phyloP scores from a whole-genome alignment of 352 stramenopile species.

The Pythium chondricola region DNA sequence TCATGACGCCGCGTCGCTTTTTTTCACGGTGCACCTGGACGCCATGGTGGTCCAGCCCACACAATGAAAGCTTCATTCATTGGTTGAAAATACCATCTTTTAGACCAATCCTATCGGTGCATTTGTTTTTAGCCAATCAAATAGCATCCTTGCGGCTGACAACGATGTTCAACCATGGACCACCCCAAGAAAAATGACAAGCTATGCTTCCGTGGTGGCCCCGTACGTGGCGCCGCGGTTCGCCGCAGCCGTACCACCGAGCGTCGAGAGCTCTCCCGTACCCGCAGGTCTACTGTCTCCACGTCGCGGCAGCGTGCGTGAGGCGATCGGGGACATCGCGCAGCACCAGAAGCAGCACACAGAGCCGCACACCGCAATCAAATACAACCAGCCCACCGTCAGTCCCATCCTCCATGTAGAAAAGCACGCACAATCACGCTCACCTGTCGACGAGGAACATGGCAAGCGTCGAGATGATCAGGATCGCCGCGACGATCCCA shows the following conservation, averaged over 20 bases:
- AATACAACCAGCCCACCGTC: constrained; percentile 3
- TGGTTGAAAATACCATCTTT: constrained; percentile 1
- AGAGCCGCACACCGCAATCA: constrained; percentile 12
- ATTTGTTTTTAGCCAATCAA: no score
- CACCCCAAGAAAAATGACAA: background rate
- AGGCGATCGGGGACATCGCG: background rate
- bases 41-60: background rate
- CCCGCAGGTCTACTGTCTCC: constrained; percentile 30
- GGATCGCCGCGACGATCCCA: constrained; percentile 42
- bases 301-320: constrained; percentile 7
- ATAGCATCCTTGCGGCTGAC: no score
- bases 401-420: constrained; percentile 1
- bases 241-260: constrained; percentile 22
- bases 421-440: constrained; percentile 19
- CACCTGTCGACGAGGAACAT: constrained; percentile 63
- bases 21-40: no score
- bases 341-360: constrained; percentile 11
- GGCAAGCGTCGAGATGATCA: constrained; percentile 45
- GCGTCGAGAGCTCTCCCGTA: constrained; percentile 18
- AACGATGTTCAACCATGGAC: background rate
- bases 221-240: constrained; percentile 17
- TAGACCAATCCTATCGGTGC: constrained; percentile 4
- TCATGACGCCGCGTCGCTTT: no score
- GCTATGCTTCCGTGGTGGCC: constrained; percentile 2
- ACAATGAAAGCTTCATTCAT: background rate